Conservation (phyloP, 805 yeast species). For the Brettanomyces nanus region DNA sequence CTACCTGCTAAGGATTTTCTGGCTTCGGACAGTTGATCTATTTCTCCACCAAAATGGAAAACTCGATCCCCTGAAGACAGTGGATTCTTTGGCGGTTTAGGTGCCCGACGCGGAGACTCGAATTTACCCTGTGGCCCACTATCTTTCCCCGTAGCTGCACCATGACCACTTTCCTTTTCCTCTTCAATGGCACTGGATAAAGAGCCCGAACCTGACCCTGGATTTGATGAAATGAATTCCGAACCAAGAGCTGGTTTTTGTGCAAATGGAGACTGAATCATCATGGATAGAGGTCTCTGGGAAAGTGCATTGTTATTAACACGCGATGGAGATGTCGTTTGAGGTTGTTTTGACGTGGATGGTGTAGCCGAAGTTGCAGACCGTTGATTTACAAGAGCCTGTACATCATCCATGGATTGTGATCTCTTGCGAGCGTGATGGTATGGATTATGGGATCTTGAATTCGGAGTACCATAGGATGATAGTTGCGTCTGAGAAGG, state of each 20-base stretch:
- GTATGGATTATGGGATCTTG: neutral
- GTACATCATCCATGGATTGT: conserved; percentile 40
- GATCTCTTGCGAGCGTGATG: conserved; percentile 41
- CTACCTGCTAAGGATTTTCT: no score
- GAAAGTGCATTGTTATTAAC: no score
- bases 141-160: neutral
- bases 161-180: neutral
- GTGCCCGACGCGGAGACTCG: conserved; percentile 65
- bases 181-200: no score
- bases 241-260: neutral
- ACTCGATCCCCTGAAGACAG: neutral
- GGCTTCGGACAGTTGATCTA: conserved; percentile 7
- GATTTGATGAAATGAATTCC: neutral
- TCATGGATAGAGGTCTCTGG: no score
- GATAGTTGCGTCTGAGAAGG: neutral
- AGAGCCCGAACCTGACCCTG: no score
- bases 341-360: no score
- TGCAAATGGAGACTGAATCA: no score
- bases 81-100: conserved; percentile 46
- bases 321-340: no score
- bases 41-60: neutral
- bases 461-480: neutral
- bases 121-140: conserved; percentile 21
- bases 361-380: no score
- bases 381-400: no score